phyloP scores from a whole-genome alignment of 2,329 filamentous ascomycete genomes.

The Allantophomopsis cytisporea region DNA sequence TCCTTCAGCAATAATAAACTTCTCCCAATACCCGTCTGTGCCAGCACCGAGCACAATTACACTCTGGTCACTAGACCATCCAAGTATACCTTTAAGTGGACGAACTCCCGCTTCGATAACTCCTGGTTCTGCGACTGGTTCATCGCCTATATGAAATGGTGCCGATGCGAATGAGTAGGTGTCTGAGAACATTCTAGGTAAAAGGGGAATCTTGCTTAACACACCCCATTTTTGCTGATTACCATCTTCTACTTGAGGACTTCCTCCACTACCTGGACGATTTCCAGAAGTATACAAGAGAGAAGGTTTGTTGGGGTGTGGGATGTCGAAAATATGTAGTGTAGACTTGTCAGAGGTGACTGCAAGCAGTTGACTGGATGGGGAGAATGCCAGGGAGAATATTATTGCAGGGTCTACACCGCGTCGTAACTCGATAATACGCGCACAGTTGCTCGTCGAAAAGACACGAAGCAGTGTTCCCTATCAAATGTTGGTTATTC shows the following conservation, averaged over 20 bases:
- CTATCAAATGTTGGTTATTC: conserved; percentile 19
- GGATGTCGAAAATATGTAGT: conserved; percentile 84
- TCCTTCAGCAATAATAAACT: conserved; percentile 58
- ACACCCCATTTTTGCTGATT: conserved; percentile 69
- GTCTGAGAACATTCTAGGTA: conserved; percentile 82
- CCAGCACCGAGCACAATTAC: conserved; percentile 70
- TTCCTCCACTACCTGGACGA: conserved; percentile 1
- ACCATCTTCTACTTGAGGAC: conserved; percentile 28
- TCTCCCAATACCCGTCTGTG: conserved; percentile 75
- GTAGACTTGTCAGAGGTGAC: conserved; percentile 96
- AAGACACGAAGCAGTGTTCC: conserved; percentile 85
- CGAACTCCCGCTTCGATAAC: conserved; percentile 27
- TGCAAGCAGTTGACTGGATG: conserved; percentile 65
- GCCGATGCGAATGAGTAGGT: conserved; percentile 73
- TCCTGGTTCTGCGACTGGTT: conserved; percentile 51
- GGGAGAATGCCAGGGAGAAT: conserved; percentile 80
- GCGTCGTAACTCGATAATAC: conserved; percentile 71
- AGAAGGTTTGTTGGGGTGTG: conserved; percentile 31
- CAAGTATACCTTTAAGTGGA: conserved; percentile 71
- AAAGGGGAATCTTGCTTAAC: conserved; percentile 67
- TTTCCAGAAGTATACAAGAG: conserved; percentile 15
- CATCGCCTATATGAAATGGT: conserved; percentile 74
- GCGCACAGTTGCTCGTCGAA: conserved; percentile 65
- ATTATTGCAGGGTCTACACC: conserved; percentile 82
- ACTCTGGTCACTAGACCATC: conserved; percentile 66